Evolutionary conservation across 2,329 filamentous ascomycete genomes (phyloP).

Genomic region (Calonectria pteridis): DNA sequence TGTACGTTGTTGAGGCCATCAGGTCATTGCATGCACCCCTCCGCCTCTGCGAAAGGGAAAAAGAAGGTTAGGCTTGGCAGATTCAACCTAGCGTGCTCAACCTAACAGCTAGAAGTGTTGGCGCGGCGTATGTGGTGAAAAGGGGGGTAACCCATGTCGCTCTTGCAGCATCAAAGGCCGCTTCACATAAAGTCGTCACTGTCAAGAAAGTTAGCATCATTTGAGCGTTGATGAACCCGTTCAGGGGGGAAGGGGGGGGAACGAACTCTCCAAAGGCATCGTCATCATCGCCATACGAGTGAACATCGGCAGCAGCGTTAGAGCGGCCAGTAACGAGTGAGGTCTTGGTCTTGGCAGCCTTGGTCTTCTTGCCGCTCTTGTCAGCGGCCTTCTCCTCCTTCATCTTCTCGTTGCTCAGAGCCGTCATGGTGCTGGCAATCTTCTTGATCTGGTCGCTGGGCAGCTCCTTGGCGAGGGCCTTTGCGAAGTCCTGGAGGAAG

Average conservation of each 20-base stretch:
- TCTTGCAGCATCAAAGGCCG: constrained; percentile 24
- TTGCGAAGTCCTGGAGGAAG: constrained; percentile 92
- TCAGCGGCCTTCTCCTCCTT: constrained; percentile 96
- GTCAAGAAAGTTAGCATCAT: constrained; percentile 35
- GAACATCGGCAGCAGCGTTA: constrained; percentile 73
- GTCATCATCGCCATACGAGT: constrained; percentile 79
- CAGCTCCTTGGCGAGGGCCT: constrained; percentile 88
- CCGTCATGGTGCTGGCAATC: constrained; percentile 87
- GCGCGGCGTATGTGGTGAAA: constrained; percentile 16
- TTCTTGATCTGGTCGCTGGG: constrained; percentile 97
- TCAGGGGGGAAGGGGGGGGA: background rate
- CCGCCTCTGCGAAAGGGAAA: background rate
- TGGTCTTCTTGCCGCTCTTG: constrained; percentile 96
- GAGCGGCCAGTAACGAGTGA: constrained; percentile 77
- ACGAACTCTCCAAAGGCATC: constrained; percentile 87
- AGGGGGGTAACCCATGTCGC: constrained; percentile 16
- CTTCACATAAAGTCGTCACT: constrained; percentile 82
- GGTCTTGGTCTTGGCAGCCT: constrained; percentile 96
- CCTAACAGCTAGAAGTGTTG: constrained; percentile 20
- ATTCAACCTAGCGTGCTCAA: constrained; percentile 15
- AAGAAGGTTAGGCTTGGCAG: constrained; percentile 15
- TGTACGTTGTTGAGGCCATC: constrained; percentile 12
- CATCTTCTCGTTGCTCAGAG: constrained; percentile 96
- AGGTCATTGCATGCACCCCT: constrained; percentile 13
- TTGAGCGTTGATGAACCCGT: background rate